Evolutionary conservation across 805 yeast genomes (phyloP), one percentile per base, ranked within the genome.

Genomic region (Ogataea nonfermentans): DNA sequence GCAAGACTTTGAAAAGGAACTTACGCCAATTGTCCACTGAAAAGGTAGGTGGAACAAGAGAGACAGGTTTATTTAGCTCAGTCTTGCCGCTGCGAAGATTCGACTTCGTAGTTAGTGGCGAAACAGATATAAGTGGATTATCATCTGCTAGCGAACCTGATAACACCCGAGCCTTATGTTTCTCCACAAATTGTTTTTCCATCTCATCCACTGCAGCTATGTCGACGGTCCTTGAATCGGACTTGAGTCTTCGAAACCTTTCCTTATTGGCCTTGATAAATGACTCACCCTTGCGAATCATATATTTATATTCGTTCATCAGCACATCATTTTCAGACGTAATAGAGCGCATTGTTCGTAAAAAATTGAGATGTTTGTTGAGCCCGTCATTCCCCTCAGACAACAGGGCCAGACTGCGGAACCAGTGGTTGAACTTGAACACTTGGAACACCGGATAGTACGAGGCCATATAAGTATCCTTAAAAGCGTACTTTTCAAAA

Each of bases 21-120:
- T 36, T 45, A 17, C 59, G 42, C 61, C 61, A 56, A 29, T 52
- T 39, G 9, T 43, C 49, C 11, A 49, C 29, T 4, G 57, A 37
- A 23, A 56, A 50, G 3, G 51, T 44, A 8, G 61, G 59, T 11
- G 61, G 61, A 12, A 52, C 48, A 23, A 52, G 23, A 8, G 52
- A 47, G 4, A 43, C 37, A 9, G 48, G 51, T 8, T 19, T 19
- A 5, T 19, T 19, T 19, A 8, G 22, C 23, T 32, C 39, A 5
- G 15, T 25, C 7, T 32, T 29, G 4, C 14, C 32, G 14, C 27
- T 35, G 8, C 28, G 35, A 24, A 24, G 16, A 14, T 24, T 35
- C n/a, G 48, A 30, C 6, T 24, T 14, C 10, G 42, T 25, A 7
- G 32, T 23, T 5, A 32, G 17, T 9, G 55, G 39, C 3, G 43